Evolutionary conservation across 2,329 filamentous ascomycete genomes (phyloP).

Genomic region (Fusarium subtropicale): DNA sequence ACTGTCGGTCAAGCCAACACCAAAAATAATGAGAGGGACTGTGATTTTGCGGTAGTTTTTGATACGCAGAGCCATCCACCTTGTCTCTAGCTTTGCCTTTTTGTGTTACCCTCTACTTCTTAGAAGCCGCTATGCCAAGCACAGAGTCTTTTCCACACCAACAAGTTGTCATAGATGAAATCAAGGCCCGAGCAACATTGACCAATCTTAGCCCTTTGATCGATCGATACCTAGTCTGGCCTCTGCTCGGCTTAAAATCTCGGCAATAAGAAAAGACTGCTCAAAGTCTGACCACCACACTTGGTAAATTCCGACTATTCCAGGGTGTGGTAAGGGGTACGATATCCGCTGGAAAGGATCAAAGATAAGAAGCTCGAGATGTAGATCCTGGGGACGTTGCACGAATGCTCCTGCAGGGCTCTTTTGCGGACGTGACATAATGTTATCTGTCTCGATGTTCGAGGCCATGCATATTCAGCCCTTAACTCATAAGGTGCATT

Average conservation of each 20-base stretch:
- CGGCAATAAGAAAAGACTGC: constrained; percentile 3
- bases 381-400: constrained; percentile 8
- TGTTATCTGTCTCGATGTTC: constrained; percentile 4
- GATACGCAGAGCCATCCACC: constrained; percentile 19
- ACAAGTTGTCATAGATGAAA: constrained; percentile 6
- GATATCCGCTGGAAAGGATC: constrained; percentile 2
- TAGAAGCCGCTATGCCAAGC: constrained; percentile 22
- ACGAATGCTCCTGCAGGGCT: constrained; percentile 13
- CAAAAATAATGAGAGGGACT: constrained; percentile 2
- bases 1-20: constrained; percentile 11
- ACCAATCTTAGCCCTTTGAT: constrained; percentile 17
- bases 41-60: constrained; percentile 11
- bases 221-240: constrained; percentile 20
- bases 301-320: neutral
- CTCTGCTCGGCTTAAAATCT: constrained; percentile 26
- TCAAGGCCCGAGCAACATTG: neutral
- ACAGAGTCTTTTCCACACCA: constrained; percentile 11
- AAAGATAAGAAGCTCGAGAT: constrained; percentile 13
- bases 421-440: constrained; percentile 2
- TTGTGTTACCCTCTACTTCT: constrained; percentile 38
- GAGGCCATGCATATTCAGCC: constrained; percentile 4
- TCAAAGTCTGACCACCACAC: constrained; percentile 28
- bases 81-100: constrained; percentile 15
- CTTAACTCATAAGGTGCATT: neutral
- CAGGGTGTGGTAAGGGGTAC: constrained; percentile 1